These are phyloP conservation scores for Cryphonectria parasitica DNA, from an alignment of 2,329 filamentous ascomycete species.

Conservation along the genomic window DNA sequence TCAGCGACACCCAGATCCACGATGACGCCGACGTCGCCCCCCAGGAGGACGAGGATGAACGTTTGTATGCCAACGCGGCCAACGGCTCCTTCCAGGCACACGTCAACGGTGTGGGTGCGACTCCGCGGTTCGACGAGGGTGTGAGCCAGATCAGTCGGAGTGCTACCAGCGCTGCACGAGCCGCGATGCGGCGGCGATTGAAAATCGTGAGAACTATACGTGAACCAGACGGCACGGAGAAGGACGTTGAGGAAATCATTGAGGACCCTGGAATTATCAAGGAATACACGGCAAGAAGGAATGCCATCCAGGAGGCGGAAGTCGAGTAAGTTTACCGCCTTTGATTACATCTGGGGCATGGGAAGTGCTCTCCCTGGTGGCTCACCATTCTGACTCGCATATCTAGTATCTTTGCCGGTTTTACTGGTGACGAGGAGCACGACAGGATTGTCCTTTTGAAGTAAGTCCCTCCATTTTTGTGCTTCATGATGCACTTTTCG, in stretches of 20 bases:
- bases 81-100: constrained; percentile 15
- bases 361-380: background rate
- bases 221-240: constrained; percentile 52
- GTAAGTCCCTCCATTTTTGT: constrained; percentile 42
- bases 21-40: constrained; percentile 63
- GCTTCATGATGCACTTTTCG: background rate
- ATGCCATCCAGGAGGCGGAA: constrained; percentile 72
- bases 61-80: constrained; percentile 66
- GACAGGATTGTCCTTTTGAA: constrained; percentile 65
- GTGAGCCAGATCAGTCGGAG: constrained; percentile 77
- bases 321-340: constrained; percentile 66
- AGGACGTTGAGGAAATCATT: constrained; percentile 69
- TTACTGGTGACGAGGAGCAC: constrained; percentile 68
- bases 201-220: constrained; percentile 71
- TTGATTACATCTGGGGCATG: background rate
- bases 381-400: constrained; percentile 25
- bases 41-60: constrained; percentile 65
- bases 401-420: constrained; percentile 58
- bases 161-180: constrained; percentile 62
- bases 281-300: constrained; percentile 68
- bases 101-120: constrained; percentile 64
- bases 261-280: constrained; percentile 85
- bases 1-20: constrained; percentile 73
- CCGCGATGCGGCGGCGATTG: constrained; percentile 68
- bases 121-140: constrained; percentile 77